Evolutionary conservation across 1,284 basidiomycete species (phyloP), one percentile per base, ranked within the genome.

Genomic region (Microbotryum saponariae): DNA sequence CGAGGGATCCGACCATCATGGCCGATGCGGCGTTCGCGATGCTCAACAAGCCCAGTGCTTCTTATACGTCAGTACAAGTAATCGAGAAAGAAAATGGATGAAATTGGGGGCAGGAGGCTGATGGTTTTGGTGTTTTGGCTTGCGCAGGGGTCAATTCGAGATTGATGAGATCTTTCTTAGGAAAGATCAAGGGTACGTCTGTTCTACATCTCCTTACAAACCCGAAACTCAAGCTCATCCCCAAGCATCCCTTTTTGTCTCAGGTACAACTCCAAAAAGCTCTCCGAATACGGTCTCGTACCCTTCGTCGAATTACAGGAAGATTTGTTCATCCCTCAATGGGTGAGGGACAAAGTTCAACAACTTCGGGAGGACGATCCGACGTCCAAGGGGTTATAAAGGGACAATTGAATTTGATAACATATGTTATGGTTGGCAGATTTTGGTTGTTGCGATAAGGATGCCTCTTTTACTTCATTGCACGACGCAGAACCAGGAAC

Each of bases 111-210:
- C 9, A 18, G 37, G 12, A 42, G 3, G 37, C 37, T 42, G 42
- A 46, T 21, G 18, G 21, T 37, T 37, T 45, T 46, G 16, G 4
- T 2, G 23, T 20, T 27, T 20, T 23, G 27, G 27, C 1, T 0
- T 48, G 59, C 1, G 29, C 48, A 73, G 64, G 1, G 74, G 66
- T 1, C 58, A 69, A 20, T 73, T 71, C 14, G 52, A 73, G 42
- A 67, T 75, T 7, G 74, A 75, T 56, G 74, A 75, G 52, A 31
- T 75, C 33, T 74, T 72, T 60, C 60, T 75, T 18, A 59, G 73
- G 9, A 23, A 63, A 9, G 58, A 69, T 29, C 67, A 70, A 1
- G 52, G 56, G 25, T 70, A 23, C 48, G 59, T 33, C 42, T 7
- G 31, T 5, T 23, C 25, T 20, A 14, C 4, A 8, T 31, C 5